Conservation (phyloP, 2,329 filamentous ascomycete species). For the Fusarium pseudoanthophilum region DNA sequence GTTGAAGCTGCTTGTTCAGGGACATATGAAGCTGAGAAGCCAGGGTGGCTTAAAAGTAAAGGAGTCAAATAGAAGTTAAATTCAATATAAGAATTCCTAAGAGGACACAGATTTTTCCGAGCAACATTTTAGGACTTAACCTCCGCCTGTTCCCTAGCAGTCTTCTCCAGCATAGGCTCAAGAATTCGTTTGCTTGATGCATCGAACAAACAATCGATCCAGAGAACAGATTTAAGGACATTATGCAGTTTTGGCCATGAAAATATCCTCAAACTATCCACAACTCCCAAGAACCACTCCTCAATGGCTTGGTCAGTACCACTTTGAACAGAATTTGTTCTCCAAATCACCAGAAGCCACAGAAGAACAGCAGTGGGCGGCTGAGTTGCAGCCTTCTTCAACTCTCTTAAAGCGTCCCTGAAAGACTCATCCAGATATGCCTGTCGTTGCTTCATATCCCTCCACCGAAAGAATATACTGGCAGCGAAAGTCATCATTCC, state of each 20-base stretch:
- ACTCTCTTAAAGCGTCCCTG: not conserved
- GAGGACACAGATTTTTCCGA: too few relatives aligned
- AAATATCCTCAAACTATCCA: not conserved
- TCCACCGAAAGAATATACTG: constrained; percentile 31
- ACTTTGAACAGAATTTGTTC: not conserved
- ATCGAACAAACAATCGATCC: constrained; percentile 30
- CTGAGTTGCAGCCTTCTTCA: not conserved
- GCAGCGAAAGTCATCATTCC: constrained; percentile 26
- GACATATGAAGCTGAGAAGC: not conserved
- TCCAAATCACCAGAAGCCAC: constrained; percentile 24
- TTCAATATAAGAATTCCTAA: not conserved
- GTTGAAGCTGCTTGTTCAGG: constrained; percentile 39
- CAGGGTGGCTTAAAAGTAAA: constrained; percentile 1
- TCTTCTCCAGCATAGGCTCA: not conserved
- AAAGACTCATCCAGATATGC: constrained; percentile 3
- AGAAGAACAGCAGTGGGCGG: not conserved
- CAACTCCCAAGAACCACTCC: not conserved
- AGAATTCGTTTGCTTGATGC: not conserved
- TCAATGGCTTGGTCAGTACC: fast-evolving
- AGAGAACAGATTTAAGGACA: constrained; percentile 20
- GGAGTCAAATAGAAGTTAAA: not conserved
- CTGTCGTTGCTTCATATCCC: constrained; percentile 31
- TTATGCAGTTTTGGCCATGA: constrained; percentile 16
- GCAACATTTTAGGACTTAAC: too few relatives aligned
- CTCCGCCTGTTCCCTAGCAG: too few relatives aligned